phyloP scores from a whole-genome alignment of 192 early-diverging fungal genomes.

The Mortierella antarctica region DNA sequence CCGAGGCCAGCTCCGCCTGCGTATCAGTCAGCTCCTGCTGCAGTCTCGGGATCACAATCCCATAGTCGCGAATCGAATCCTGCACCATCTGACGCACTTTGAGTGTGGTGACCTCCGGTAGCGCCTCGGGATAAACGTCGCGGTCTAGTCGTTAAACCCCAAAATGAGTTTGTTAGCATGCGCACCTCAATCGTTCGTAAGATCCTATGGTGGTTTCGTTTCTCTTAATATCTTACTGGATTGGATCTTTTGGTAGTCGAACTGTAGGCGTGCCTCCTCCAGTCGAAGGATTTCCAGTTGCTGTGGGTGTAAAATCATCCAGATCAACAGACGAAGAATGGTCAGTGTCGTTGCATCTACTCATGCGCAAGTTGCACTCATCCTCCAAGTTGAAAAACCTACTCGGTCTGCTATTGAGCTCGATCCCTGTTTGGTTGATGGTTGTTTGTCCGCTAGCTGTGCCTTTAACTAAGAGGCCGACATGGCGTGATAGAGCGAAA shows the following conservation, averaged over 20 bases:
- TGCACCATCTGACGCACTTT: conserved; percentile 22
- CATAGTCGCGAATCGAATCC: conserved; percentile 25
- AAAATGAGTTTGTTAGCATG: too few relatives aligned
- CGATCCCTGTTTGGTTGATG: background rate
- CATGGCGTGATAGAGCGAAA: background rate
- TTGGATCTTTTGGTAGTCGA: conserved; percentile 8
- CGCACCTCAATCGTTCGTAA: too few relatives aligned
- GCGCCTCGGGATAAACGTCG: background rate
- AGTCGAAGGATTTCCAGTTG: conserved; percentile 29
- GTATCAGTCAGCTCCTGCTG: conserved; percentile 28
- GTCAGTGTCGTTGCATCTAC: background rate
- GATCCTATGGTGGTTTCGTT: background rate
- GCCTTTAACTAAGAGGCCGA: conserved; percentile 1
- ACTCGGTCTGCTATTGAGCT: too few relatives aligned
- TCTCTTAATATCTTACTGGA: background rate
- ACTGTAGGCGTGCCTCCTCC: conserved; percentile 23
- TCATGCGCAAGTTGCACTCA: too few relatives aligned
- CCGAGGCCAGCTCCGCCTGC: conserved; percentile 17
- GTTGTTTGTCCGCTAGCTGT: background rate
- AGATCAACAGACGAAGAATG: too few relatives aligned
- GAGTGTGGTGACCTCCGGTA: conserved; percentile 27
- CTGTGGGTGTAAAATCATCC: conserved; percentile 2
- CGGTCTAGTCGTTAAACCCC: background rate
- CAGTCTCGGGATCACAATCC: conserved; percentile 16
- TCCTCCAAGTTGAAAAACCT: too few relatives aligned